phyloP scores from a whole-genome alignment of 148 eudicot genomes.

The Dysphania ambrosioides region DNA sequence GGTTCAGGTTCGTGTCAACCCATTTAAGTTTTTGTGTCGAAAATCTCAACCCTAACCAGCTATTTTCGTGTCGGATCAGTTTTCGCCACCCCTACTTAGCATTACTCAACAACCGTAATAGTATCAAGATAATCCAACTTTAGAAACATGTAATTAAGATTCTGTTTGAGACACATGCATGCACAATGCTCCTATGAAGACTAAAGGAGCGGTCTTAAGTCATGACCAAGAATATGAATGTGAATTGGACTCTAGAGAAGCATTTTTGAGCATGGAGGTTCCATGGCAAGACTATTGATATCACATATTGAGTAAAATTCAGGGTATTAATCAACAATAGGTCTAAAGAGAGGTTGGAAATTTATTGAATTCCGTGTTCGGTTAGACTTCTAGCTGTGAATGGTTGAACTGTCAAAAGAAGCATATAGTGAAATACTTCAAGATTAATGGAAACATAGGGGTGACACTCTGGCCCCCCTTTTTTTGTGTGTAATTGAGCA shows the following conservation, averaged over 20 bases:
- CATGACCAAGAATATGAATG: not conserved
- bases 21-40: no score
- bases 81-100: no score
- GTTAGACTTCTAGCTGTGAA: conserved; percentile 20
- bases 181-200: no score
- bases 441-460: conserved; percentile 2
- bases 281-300: no score
- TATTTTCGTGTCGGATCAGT: no score
- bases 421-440: not conserved
- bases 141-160: not conserved
- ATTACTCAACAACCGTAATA: not conserved
- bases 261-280: no score
- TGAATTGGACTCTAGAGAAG: conserved; percentile 16
- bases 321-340: not conserved
- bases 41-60: no score
- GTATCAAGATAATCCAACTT: not conserved
- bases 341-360: not conserved
- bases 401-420: not conserved
- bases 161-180: no score
- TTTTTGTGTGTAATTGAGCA: not conserved
- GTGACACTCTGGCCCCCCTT: not conserved
- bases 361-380: not conserved
- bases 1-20: no score
- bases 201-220: not conserved
- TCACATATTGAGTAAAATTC: conserved; percentile 1